Base-by-base conservation (phyloP, 2,329 filamentous ascomycete genomes). In the Fusarium devonianum region DNA sequence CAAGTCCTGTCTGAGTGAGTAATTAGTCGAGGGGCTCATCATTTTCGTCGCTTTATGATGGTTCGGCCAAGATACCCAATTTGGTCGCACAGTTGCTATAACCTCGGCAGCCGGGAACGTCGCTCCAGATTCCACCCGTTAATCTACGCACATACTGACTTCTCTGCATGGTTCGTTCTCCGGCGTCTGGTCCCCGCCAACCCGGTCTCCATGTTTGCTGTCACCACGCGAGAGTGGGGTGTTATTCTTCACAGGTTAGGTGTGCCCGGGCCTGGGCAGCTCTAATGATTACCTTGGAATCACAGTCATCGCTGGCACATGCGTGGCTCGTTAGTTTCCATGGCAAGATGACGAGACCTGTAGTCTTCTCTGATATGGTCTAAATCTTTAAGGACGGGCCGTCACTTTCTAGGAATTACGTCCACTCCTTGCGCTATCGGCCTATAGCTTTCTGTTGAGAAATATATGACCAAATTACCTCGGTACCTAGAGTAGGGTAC, bases 171-270 rank as follows among this genome's bases (percentile, higher is more conserved):
- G 32, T 29, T 44, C 41, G 32, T 37, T 37, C 13, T 28, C n/a
- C 41, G 32, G 41, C 18, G 41, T 22, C 29, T 22, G 32, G 28
- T 37, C 41, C 37, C 41, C 17, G 41, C 17, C 32, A 30, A n/a
- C n/a, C n/a, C n/a, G n/a, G n/a, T 36, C 32, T 23, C 21, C 21
- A 22, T 25, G 21, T 18, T 13, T 12, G 19, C 5, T 36, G 6
- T 22, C 8, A 19, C 18, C 19, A 6, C 19, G 18, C 19, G 33
- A 36, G 33, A 37, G 21, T 37, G 21, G 21, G 23, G 21, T 37
- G 34, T 14, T 37, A 4, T 11, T 13, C 10, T 16, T 12, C 30
- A 7, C 16, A 9, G 19, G 19, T 9, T 5, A 9, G 18, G 14
- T n/a, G 19, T 7, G 19, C 8, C 3, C 10, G 8, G 10, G 5